Base-by-base conservation (phyloP, 306 rosid genomes). In the Canavalia gladiata region DNA sequence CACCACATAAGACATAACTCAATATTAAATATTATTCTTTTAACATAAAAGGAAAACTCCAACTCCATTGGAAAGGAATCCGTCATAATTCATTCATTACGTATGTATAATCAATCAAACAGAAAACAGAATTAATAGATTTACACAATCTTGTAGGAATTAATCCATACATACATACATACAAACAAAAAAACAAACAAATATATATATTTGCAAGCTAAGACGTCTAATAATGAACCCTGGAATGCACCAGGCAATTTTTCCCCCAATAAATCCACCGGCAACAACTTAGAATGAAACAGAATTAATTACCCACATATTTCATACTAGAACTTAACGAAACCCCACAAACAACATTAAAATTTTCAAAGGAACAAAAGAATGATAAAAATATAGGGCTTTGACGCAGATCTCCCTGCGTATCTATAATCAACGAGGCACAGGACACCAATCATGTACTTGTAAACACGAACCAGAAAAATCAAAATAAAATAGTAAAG, bases 301-400 rank as follows among this genome's bases (percentile, higher is more conserved):
- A 41, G 12, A 64, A 8, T 18, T 43, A 68, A 68, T 39, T 4
- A n/a, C 49, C 50, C 31, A 41, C 8, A 12, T 43, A 68, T 43
- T 8, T 7, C 10, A 9, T 30, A 28, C 7, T 1, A 42, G 8
- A 45, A 31, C 54, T 58, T 68, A 3, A 43, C 2, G 55, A 9
- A 25, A 9, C 68, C 13, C 68, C 30, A n/a, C 1, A 18, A 37
- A 46, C n/a, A 76, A 37, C 41, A 39, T 13, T 9, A 69, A 7
- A 39, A 13, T 60, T 18, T 35, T 9, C 66, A 54, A 39, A 46
- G 59, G 68, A 76, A 72, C 75, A 79, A 59, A 31, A 8, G 1
- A 12, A 3, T 3, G 0, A 50, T 35, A 33, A 29, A 67, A 67
- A 31, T 25, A 18, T 80, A 76, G 84, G 84, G 82, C 56, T 80